Conservation (phyloP, 1,284 basidiomycete genomes). For the Fomitopsis betulina region DNA sequence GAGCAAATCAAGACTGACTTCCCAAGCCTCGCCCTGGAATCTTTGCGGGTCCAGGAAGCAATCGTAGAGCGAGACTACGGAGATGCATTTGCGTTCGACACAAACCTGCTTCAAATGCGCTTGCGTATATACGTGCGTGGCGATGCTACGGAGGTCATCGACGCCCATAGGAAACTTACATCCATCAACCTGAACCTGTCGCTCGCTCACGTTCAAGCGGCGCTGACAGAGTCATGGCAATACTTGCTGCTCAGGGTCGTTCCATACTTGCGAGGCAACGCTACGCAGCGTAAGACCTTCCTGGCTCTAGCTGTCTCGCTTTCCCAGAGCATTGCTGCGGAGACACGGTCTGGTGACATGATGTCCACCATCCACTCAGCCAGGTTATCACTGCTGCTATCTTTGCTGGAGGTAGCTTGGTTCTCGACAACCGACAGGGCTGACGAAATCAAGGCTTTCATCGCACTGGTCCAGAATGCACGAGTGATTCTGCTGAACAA, state of each 20-base stretch:
- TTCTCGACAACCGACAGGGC: constrained; percentile 60
- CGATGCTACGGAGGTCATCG: constrained; percentile 36
- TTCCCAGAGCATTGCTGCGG: constrained; percentile 63
- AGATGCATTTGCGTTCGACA: constrained; percentile 72
- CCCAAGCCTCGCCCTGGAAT: constrained; percentile 53
- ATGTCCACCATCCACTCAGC: constrained; percentile 81
- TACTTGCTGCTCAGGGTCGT: constrained; percentile 62
- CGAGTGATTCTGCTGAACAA: constrained; percentile 70
- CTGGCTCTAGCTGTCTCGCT: constrained; percentile 60
- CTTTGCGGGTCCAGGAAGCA: constrained; percentile 61
- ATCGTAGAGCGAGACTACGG: constrained; percentile 75
- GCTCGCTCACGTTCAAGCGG: constrained; percentile 73
- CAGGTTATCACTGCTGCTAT: constrained; percentile 69
- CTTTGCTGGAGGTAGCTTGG: constrained; percentile 76
- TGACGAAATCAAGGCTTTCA: constrained; percentile 54
- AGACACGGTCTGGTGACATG: constrained; percentile 77
- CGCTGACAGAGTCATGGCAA: constrained; percentile 78
- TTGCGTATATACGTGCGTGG: constrained; percentile 46
- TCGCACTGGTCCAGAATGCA: constrained; percentile 56
- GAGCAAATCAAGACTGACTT: constrained; percentile 43
- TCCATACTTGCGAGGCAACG: constrained; percentile 61
- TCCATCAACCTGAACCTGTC: constrained; percentile 85
- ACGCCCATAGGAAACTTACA: constrained; percentile 48
- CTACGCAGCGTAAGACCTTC: constrained; percentile 47
- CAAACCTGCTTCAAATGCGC: constrained; percentile 46